Conservation (phyloP, 2,329 filamentous ascomycete species). For the Ophiostoma sp. region DNA sequence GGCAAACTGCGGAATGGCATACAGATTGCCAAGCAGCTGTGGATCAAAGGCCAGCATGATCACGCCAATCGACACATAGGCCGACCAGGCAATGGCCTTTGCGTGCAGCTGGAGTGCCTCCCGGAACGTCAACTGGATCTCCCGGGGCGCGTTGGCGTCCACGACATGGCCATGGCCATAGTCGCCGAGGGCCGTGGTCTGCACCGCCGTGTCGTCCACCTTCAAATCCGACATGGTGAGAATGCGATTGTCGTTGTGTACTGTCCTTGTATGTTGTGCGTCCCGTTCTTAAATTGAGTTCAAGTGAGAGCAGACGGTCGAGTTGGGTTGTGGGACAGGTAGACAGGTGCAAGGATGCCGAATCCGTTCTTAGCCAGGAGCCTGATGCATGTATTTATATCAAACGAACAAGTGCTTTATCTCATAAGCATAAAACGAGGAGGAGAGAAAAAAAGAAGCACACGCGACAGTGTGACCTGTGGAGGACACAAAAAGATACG, state of each 20-base stretch:
- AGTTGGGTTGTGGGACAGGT: too few species aligned
- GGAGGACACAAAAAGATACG: neutral
- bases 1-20: constrained; percentile 15
- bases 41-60: constrained; percentile 26
- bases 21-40: constrained; percentile 22
- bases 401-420: neutral
- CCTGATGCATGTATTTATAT: constrained; percentile 1
- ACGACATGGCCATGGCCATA: neutral
- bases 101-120: constrained; percentile 14
- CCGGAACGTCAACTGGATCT: constrained; percentile 1
- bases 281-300: too few species aligned
- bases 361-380: neutral
- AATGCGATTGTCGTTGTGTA: neutral
- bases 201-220: neutral
- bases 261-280: neutral
- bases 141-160: neutral
- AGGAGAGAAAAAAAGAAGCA: neutral
- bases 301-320: neutral
- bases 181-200: neutral
- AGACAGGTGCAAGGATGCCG: neutral
- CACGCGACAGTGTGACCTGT: neutral
- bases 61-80: constrained; percentile 22
- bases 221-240: neutral
- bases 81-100: constrained; percentile 19
- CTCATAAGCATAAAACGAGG: neutral